Evolutionary conservation across 306 rosid genomes (phyloP).

Genomic region (Gastrolobium villosum): DNA sequence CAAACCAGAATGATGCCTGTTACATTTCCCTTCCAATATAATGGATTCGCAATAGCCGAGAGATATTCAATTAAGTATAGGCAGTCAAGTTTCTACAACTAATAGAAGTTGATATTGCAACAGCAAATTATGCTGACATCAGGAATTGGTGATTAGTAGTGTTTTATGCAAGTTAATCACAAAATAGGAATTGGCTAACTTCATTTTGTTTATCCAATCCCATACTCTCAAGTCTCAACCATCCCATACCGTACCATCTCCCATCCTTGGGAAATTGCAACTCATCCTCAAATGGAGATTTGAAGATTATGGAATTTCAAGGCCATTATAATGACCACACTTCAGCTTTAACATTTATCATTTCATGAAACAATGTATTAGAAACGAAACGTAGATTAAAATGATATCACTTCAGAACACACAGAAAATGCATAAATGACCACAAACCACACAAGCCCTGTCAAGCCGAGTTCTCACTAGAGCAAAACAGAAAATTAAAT

Average conservation of each 20-base stretch:
- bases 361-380: neutral
- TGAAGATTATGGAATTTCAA: conserved; percentile 1
- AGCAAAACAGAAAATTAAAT: conserved; percentile 1
- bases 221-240: neutral
- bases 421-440: neutral
- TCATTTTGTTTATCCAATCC: neutral
- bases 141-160: neutral
- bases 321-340: neutral
- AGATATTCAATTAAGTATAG: neutral
- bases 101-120: conserved; percentile 11
- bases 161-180: conserved; percentile 1
- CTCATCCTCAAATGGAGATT: conserved; percentile 24
- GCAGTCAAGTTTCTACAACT: neutral
- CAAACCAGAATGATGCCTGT: conserved; percentile 1
- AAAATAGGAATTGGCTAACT: neutral
- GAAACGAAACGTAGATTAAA: neutral
- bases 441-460: neutral
- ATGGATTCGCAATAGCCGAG: neutral
- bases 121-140: neutral
- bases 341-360: neutral
- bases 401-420: neutral
- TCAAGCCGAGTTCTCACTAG: neutral
- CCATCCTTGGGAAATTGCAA: neutral
- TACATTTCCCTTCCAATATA: conserved; percentile 16
- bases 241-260: neutral